A percentile compares a stretch with the other conserved stretches of the same genome.
phyloP scores from a whole-genome alignment of 2,329 filamentous ascomycete genomes.

The Emergomyces orientalis region DNA sequence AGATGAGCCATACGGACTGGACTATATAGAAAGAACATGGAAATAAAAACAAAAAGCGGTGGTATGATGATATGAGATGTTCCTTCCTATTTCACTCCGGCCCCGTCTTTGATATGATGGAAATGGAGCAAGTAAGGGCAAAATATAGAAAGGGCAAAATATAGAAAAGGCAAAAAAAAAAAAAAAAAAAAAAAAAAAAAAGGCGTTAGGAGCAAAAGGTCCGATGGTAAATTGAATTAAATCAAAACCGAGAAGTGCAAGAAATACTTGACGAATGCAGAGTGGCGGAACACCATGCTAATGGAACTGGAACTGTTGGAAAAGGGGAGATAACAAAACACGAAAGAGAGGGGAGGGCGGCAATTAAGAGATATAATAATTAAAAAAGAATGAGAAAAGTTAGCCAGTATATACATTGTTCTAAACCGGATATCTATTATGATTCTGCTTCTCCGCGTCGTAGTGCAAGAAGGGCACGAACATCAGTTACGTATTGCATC shows the following conservation, averaged over 20 bases:
- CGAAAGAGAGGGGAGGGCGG: background rate
- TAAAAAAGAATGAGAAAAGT: background rate
- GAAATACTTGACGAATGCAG: background rate
- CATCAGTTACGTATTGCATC: constrained; percentile 92
- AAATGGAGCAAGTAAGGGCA: background rate
- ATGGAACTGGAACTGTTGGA: background rate
- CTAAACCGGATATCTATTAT: constrained; percentile 12
- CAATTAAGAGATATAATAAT: background rate
- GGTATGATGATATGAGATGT: background rate
- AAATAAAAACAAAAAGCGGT: background rate
- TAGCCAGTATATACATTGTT: constrained; percentile 3
- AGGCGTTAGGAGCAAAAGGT: background rate
- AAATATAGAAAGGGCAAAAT: no score
- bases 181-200: background rate
- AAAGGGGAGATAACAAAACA: background rate
- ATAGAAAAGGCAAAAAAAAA: background rate
- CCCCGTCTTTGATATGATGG: background rate
- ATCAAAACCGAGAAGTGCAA: background rate
- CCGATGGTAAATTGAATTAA: background rate
- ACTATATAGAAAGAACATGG: background rate
- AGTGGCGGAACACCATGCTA: constrained; percentile 1
- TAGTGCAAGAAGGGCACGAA: constrained; percentile 78
- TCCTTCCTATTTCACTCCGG: background rate
- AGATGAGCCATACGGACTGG: background rate
- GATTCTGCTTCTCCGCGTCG: constrained; percentile 63